phyloP scores from a whole-genome alignment of 352 stramenopile genomes.

The Globisporangium perplexum region DNA sequence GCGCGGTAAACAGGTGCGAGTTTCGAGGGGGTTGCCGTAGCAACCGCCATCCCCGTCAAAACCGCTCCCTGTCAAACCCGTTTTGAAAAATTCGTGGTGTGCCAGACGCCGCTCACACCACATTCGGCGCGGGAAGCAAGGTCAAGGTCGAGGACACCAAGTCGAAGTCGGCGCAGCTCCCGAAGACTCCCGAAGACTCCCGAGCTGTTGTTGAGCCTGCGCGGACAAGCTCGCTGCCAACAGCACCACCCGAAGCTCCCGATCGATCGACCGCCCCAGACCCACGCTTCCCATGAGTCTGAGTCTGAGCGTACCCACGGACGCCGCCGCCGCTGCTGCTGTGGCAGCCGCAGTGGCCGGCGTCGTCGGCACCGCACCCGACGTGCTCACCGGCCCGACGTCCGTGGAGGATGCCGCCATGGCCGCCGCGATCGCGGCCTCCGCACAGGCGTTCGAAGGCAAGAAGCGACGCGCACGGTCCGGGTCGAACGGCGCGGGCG shows the following conservation, averaged over 20 bases:
- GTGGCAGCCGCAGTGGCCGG: background rate
- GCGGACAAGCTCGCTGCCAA: no score
- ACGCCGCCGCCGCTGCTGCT: background rate
- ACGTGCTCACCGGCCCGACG: background rate
- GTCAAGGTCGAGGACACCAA: background rate
- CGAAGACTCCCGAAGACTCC: no score
- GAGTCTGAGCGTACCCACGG: background rate
- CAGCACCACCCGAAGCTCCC: no score
- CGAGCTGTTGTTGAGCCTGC: no score
- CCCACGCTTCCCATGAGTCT: background rate
- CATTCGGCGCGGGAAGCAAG: background rate
- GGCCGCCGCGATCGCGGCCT: slow-evolving; percentile 12
- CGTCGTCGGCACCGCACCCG: background rate
- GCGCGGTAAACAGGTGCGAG: no score
- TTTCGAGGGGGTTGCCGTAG: no score
- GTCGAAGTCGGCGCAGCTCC: no score
- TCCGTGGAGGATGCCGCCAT: slow-evolving; percentile 1
- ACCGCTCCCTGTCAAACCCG: no score
- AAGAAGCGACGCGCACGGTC: slow-evolving; percentile 31
- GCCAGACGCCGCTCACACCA: background rate
- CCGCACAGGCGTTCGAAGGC: slow-evolving; percentile 21
- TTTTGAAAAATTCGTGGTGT: slow-evolving; percentile 2
- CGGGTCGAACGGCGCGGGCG: background rate
- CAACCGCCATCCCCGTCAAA: no score
- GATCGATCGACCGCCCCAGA: no score